phyloP scores from a whole-genome alignment of 2,329 filamentous ascomycete genomes.

The Trichoderma afroharzianum region DNA sequence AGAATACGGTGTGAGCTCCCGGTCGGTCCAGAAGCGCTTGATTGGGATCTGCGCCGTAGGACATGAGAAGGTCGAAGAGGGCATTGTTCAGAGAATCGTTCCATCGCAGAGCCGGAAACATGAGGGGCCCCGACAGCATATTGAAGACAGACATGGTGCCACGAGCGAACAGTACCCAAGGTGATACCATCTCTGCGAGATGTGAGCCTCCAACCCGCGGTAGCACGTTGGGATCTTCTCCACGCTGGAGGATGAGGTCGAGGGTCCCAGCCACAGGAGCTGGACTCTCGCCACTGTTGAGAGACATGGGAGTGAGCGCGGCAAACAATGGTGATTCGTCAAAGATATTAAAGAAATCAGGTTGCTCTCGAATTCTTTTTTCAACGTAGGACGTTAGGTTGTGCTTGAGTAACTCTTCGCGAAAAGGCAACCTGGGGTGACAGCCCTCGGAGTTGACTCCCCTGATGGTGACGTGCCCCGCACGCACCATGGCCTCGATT shows the following conservation, averaged over 20 bases:
- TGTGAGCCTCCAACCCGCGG: background rate
- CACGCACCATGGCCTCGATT: background rate
- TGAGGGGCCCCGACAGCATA: background rate
- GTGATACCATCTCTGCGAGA: background rate
- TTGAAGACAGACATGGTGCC: background rate
- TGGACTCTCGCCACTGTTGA: background rate
- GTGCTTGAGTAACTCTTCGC: background rate
- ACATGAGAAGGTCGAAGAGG: background rate
- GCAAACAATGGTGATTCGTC: background rate
- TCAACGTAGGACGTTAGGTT: background rate
- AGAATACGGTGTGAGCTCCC: background rate
- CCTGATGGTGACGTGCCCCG: background rate
- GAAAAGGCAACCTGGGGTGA: background rate
- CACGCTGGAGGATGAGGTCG: background rate
- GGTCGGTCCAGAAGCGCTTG: background rate
- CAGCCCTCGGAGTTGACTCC: background rate
- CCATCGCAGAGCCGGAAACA: background rate
- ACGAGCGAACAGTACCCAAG: background rate
- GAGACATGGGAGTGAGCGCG: background rate
- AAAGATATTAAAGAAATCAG: background rate
- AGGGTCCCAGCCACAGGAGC: background rate
- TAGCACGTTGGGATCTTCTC: background rate
- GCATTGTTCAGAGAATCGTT: background rate
- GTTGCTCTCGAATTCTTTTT: background rate
- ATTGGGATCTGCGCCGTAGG: background rate